phyloP scores from a whole-genome alignment of 2,329 filamentous ascomycete species.

The Pseudocercospora macadamiae region DNA sequence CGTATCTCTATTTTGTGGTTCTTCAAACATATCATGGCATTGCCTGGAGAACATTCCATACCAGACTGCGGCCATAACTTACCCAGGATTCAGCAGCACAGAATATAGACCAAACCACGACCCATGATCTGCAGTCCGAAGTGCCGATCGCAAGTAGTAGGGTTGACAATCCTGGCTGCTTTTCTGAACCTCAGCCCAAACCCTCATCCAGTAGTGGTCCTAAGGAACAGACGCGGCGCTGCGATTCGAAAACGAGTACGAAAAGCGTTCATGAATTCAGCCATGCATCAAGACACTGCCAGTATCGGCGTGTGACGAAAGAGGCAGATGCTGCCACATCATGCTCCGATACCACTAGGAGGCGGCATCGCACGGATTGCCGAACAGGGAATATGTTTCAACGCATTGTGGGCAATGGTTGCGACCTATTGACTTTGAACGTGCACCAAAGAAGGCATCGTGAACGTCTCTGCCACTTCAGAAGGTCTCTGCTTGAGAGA shows the following conservation, averaged over 20 bases:
- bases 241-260: background rate
- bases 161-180: conserved; percentile 3
- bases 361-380: conserved; percentile 3
- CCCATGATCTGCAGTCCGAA: background rate
- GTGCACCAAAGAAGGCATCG: too few species aligned
- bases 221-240: background rate
- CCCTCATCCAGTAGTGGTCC: background rate
- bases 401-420: background rate
- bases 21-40: too few species aligned
- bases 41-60: too few species aligned
- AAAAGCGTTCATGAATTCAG: background rate
- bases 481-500: too few species aligned
- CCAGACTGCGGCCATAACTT: too few species aligned
- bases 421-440: background rate
- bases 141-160: conserved; percentile 2
- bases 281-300: background rate
- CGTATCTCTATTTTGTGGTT: too few species aligned
- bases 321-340: background rate
- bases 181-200: background rate
- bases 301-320: background rate
- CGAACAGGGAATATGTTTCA: background rate
- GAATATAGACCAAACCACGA: background rate
- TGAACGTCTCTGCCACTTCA: too few species aligned
- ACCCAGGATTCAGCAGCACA: too few species aligned
- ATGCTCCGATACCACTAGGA: background rate